These are phyloP conservation scores for Cicer judaicum DNA, from an alignment of 306 rosid species.

Conservation along the genomic window DNA sequence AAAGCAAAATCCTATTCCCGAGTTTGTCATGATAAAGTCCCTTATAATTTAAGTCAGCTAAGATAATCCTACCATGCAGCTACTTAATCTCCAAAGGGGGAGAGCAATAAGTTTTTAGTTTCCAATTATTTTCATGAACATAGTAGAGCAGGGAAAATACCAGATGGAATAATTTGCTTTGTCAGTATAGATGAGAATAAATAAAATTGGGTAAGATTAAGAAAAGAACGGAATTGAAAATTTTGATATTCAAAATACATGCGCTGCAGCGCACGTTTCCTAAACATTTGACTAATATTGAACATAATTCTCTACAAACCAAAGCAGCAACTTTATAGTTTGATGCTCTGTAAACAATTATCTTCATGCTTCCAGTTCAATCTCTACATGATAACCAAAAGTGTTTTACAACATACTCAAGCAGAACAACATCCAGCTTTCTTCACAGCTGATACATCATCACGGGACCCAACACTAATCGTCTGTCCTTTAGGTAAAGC, in stretches of 20 bases:
- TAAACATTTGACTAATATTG: constrained; percentile 44
- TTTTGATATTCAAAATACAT: constrained; percentile 32
- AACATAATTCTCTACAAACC: constrained; percentile 44
- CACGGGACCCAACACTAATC: constrained; percentile 49
- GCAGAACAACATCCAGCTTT: constrained; percentile 55
- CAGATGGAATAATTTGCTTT: constrained; percentile 5
- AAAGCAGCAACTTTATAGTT: constrained; percentile 41
- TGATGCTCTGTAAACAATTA: constrained; percentile 50
- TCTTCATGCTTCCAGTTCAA: constrained; percentile 36
- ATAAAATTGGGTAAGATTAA: not conserved
- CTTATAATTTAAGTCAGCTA: not conserved
- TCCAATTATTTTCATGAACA: not conserved
- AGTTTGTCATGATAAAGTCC: not conserved
- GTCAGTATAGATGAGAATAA: not conserved
- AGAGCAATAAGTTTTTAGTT: not conserved
- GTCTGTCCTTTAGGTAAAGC: constrained; percentile 59
- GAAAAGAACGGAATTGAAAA: not conserved
- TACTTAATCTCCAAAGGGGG: constrained; percentile 12
- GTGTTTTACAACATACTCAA: constrained; percentile 46
- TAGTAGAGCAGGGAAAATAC: not conserved
- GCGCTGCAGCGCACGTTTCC: constrained; percentile 5
- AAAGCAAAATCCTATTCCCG: not conserved
- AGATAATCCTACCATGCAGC: not conserved
- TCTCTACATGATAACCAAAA: constrained; percentile 47
- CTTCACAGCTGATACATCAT: constrained; percentile 56